phyloP scores from a whole-genome alignment of 1,284 basidiomycete genomes.

The Boletus smithii region DNA sequence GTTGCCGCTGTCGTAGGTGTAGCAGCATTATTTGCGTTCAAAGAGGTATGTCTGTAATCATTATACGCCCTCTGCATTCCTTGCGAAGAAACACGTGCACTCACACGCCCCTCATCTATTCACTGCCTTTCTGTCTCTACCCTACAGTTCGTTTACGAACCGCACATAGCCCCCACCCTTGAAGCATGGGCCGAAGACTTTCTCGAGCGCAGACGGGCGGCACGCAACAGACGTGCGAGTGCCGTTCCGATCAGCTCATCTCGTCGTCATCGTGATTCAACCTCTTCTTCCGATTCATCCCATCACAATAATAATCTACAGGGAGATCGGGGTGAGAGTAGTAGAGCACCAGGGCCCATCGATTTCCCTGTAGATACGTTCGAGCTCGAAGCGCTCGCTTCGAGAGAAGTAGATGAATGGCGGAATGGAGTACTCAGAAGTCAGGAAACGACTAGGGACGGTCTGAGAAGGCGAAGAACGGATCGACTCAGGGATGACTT shows the following conservation, averaged over 20 bases:
- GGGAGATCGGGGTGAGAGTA: constrained; percentile 12
- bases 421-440: constrained; percentile 40
- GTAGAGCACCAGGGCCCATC: constrained; percentile 1
- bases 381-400: constrained; percentile 51
- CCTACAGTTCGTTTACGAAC: constrained; percentile 57
- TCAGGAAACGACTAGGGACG: constrained; percentile 13
- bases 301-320: constrained; percentile 5
- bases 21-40: constrained; percentile 43
- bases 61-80: neutral
- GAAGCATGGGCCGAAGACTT: constrained; percentile 52
- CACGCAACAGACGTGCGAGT: constrained; percentile 27
- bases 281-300: constrained; percentile 17
- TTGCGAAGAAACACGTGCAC: constrained; percentile 22
- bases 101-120: constrained; percentile 17
- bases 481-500: constrained; percentile 11
- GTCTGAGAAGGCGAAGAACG: constrained; percentile 18
- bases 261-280: constrained; percentile 11
- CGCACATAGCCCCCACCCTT: constrained; percentile 54
- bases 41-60: constrained; percentile 36
- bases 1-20: constrained; percentile 39
- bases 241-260: constrained; percentile 22
- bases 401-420: constrained; percentile 54
- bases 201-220: constrained; percentile 39
- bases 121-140: too few relatives aligned
- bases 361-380: constrained; percentile 23